A percentile compares a stretch with the other conserved stretches of the same genome.
phyloP scores from a whole-genome alignment of 139 green algal genomes.

The Closterium sp. region DNA sequence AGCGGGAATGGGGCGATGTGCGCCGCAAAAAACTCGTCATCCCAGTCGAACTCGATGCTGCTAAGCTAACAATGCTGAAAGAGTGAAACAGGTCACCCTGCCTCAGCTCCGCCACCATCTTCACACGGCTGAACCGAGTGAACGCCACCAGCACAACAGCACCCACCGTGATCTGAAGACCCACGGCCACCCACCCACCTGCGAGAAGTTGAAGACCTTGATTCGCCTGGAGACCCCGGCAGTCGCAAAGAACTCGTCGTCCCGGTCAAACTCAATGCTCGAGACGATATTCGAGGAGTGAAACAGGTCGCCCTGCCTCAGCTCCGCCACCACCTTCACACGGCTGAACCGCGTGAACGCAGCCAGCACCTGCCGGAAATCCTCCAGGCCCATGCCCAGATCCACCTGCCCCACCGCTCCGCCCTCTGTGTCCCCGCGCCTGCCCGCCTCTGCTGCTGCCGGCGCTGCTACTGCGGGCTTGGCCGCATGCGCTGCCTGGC shows the following conservation, averaged over 20 bases:
- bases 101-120: too few relatives aligned
- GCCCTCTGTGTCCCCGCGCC: neutral
- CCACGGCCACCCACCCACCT: too few relatives aligned
- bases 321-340: slow-evolving; percentile 40
- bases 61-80: slow-evolving; percentile 49
- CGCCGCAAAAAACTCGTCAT: slow-evolving; percentile 75
- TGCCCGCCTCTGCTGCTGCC: neutral
- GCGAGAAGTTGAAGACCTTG: slow-evolving; percentile 48
- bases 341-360: slow-evolving; percentile 40
- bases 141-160: too few relatives aligned
- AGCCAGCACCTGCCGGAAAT: slow-evolving; percentile 32
- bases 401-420: neutral
- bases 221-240: slow-evolving; percentile 77
- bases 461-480: too few relatives aligned
- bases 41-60: slow-evolving; percentile 79
- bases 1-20: too few relatives aligned
- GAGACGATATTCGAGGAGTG: slow-evolving; percentile 50
- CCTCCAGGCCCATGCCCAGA: slow-evolving; percentile 19
- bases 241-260: slow-evolving; percentile 75
- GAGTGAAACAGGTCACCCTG: slow-evolving; percentile 22
- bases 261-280: slow-evolving; percentile 77
- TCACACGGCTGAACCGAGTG: too few relatives aligned
- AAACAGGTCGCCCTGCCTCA: slow-evolving; percentile 47
- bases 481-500: neutral
- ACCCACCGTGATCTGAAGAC: too few relatives aligned